Conservation (phyloP, 1,139 yeast species). For the Protomyces inouyei region DNA sequence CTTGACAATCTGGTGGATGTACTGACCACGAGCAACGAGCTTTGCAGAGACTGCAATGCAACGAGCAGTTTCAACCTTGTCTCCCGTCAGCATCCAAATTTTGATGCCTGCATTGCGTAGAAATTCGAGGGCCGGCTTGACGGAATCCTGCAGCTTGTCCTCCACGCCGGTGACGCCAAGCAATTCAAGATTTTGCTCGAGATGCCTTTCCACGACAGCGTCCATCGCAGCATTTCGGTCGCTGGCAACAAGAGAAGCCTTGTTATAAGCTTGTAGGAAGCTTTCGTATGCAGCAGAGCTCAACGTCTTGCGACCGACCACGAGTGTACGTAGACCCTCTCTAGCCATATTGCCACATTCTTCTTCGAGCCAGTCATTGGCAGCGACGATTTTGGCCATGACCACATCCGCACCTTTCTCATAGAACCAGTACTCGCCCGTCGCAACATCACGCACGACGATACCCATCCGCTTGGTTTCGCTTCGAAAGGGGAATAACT, state of each 20-base stretch:
- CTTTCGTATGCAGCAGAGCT: slow-evolving; percentile 52
- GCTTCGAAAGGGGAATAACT: slow-evolving; percentile 88
- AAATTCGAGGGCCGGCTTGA: slow-evolving; percentile 84
- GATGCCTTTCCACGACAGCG: slow-evolving; percentile 57
- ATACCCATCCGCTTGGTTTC: slow-evolving; percentile 97
- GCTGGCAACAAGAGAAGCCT: slow-evolving; percentile 72
- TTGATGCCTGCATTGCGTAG: slow-evolving; percentile 93
- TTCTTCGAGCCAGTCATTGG: slow-evolving; percentile 94
- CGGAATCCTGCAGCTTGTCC: slow-evolving; percentile 85
- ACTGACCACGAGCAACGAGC: slow-evolving; percentile 87
- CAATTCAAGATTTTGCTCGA: slow-evolving; percentile 80
- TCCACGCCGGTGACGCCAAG: slow-evolving; percentile 96
- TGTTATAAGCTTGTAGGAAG: slow-evolving; percentile 59
- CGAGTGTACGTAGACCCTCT: slow-evolving; percentile 93
- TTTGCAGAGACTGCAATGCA: slow-evolving; percentile 95
- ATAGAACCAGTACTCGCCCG: slow-evolving; percentile 73
- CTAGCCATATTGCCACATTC: slow-evolving; percentile 98
- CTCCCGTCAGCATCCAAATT: slow-evolving; percentile 99
- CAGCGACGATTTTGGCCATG: slow-evolving; percentile 76
- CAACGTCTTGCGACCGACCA: slow-evolving; percentile 75
- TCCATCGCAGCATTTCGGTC: slow-evolving; percentile 74
- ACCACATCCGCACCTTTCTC: slow-evolving; percentile 97
- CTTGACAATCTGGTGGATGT: slow-evolving; percentile 78
- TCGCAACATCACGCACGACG: slow-evolving; percentile 58
- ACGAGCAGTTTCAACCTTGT: slow-evolving; percentile 95